Base-by-base conservation (phyloP, 1,284 basidiomycete genomes). In the Melanopsichium pennsylvanicum region DNA sequence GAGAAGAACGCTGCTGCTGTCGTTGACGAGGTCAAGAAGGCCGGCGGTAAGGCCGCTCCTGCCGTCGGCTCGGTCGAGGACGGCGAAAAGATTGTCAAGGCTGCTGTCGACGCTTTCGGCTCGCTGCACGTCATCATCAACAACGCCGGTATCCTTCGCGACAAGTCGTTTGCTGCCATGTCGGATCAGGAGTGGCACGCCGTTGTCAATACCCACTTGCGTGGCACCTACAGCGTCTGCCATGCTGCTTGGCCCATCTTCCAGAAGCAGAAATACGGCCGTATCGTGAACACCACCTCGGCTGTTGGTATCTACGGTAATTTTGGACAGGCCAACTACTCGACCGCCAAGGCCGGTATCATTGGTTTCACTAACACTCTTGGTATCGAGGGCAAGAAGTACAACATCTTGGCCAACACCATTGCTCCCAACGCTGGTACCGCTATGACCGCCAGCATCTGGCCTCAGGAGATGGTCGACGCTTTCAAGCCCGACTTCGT, bases 161-260 rank as follows among this genome's bases (percentile, higher is more conserved):
- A 84, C 79, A 95, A 93, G 82, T 91, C 91, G 4, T 97, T 98
- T 83, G 85, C 87, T 63, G 87, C 90, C 27, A 90, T 98, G 89
- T 87, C 89, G 4, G 91, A 93, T 75, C 86, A 90, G 73, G 93
- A 97, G 76, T 99, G 96, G 96, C 92, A 98, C 81, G 84, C 89
- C 52, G 93, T 97, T 39, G 84, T 97, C 69, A 87, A 88, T 52
- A 88, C 97, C 25, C 94, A 97, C 83, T 85, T 97, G 45, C 80
- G 83, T 46, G 86, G 85, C 32, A 86, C 86, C 15, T 87, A 84
- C 70, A 88, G 78, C 42, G 72, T 82, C 75, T 89, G 88, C 52
- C 92, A 96, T 81, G 95, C 95, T 12, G 91, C 92, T 31, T 99
- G 94, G 96, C 93, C 95, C 4, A 85, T 93, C 78, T 97, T 98